These are phyloP conservation scores for Hyphopichia buzzinii DNA, from an alignment of 1,139 yeast species.

Conservation along the genomic window DNA sequence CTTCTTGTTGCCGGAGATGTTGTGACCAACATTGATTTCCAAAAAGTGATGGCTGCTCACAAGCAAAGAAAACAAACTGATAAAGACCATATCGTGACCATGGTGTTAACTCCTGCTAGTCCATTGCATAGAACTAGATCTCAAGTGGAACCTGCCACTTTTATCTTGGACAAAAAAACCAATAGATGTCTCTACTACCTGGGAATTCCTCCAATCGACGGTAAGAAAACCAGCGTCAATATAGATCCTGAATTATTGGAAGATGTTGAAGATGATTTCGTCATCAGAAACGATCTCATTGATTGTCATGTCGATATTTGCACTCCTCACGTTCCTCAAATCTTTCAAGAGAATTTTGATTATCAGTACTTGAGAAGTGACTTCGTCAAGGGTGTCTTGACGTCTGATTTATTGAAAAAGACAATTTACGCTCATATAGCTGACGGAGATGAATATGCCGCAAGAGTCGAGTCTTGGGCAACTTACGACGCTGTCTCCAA, in stretches of 20 bases:
- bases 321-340: conserved; percentile 90
- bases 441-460: conserved; percentile 75
- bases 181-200: conserved; percentile 83
- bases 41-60: conserved; percentile 71
- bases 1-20: conserved; percentile 91
- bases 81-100: conserved; percentile 88
- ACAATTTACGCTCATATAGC: conserved; percentile 84
- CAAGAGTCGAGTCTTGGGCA: conserved; percentile 91
- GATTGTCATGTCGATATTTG: conserved; percentile 97
- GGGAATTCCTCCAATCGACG: conserved; percentile 63
- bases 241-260: conserved; percentile 85
- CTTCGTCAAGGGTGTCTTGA: conserved; percentile 85
- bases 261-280: conserved; percentile 68
- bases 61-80: conserved; percentile 67
- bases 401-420: conserved; percentile 86
- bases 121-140: conserved; percentile 85
- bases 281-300: conserved; percentile 83
- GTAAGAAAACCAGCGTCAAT: conserved; percentile 51
- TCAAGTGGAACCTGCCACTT: conserved; percentile 78
- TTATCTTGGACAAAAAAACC: conserved; percentile 71
- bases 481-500: conserved; percentile 91
- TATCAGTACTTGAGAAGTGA: conserved; percentile 84
- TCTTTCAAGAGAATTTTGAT: conserved; percentile 94
- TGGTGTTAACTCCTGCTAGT: conserved; percentile 85
- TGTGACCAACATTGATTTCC: conserved; percentile 83